Percentiles rank a stretch among this genome's conserved stretches.
Conservation (phyloP, 352 stramenopile species). For the Thalassiosira oceanica region DNA sequence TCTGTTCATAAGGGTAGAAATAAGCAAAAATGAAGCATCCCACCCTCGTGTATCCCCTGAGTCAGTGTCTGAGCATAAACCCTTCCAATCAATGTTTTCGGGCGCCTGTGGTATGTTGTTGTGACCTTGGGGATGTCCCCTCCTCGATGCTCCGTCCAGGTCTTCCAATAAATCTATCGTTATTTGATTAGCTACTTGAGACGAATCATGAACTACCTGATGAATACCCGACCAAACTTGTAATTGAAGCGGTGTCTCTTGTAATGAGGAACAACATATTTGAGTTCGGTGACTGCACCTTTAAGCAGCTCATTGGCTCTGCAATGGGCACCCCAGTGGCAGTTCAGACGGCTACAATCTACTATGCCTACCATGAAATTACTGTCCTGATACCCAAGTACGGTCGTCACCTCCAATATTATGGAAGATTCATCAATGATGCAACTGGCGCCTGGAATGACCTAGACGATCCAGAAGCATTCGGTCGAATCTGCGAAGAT, state of each 20-base stretch:
- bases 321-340: conserved; percentile 22
- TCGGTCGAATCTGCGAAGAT: background rate
- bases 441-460: conserved; percentile 19
- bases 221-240: conserved; percentile 2
- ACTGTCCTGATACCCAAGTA: conserved; percentile 5
- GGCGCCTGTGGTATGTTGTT: too few relatives aligned
- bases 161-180: too few relatives aligned
- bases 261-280: conserved; percentile 27
- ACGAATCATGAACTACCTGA: conserved; percentile 16
- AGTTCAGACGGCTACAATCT: conserved; percentile 13
- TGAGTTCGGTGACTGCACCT: conserved; percentile 15
- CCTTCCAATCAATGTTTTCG: too few relatives aligned
- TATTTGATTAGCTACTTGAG: too few relatives aligned
- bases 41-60: too few relatives aligned
- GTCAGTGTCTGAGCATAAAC: too few relatives aligned
- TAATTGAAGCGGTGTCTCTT: conserved; percentile 4
- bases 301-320: conserved; percentile 11
- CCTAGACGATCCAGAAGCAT: background rate
- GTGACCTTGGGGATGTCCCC: too few relatives aligned
- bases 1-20: too few relatives aligned
- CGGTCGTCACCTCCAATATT: conserved; percentile 2
- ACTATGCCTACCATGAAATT: conserved; percentile 18
- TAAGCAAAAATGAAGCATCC: too few relatives aligned
- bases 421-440: conserved; percentile 28
- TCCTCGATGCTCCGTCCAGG: too few relatives aligned